Evolutionary conservation across 257 asterid genomes (phyloP), one percentile per base, ranked within the genome.

Genomic region (Avicennia marina): DNA sequence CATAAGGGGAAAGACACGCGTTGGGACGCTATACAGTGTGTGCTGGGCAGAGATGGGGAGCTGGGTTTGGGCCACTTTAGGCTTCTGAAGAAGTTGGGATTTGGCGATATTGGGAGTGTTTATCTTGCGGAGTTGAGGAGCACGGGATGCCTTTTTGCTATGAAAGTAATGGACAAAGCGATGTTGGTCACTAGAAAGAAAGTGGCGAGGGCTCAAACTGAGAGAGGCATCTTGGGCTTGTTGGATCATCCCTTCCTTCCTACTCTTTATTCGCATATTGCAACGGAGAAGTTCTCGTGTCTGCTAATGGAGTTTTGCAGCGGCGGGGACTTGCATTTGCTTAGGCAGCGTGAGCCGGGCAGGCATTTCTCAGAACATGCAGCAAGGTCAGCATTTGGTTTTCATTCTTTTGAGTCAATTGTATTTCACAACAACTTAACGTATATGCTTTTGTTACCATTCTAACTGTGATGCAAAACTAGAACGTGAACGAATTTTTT

Each of bases 91-190:
- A 89, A 89, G 47, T 27, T 89, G 75, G 97, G 95, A 4, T 89
- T 89, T 79, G 97, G 97, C 33, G 97, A 89, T 52, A 89, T 89
- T 64, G 95, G 97, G 67, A 89, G 95, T 31, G 96, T 89, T 50
- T 89, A 89, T 47, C 75, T 85, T 15, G 95, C 94, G 2, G 95
- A 89, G 83, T 67, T 89, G 64, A 78, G 94, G 73, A 68, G 82
- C 64, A 66, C 39, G 72, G 86, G 83, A 2, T 77, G 87, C 43
- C 76, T 83, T 54, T 89, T 89, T 62, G 95, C 97, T n/a, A 83
- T 89, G 81, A 89, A 89, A 47, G 91, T 89, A 1, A 89, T 89
- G 97, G 95, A 89, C 67, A 89, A 74, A 67, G 89, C 87, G 78
- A 79, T 86, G 85, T 56, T 89, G 21, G 82, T 80, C 11, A 85